Conservation (phyloP, 257 asterid genomes). For the Linaria vulgaris region DNA sequence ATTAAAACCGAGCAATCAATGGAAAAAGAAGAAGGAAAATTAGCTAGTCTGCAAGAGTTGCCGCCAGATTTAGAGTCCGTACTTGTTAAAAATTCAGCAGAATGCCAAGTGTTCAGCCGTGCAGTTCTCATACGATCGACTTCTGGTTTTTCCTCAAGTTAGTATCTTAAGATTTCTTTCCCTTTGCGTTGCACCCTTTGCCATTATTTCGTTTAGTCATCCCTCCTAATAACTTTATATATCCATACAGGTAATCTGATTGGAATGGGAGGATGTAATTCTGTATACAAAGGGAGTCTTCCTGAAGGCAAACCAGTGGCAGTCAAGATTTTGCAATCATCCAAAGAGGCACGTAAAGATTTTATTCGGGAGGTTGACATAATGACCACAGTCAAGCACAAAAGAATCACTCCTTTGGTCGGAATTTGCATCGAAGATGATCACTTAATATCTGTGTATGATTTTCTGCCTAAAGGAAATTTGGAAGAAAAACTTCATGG, state of each 20-base stretch:
- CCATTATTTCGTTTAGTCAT: neutral
- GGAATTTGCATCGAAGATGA: conserved; percentile 69
- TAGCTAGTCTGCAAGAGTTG: conserved; percentile 29
- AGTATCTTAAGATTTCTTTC: conserved; percentile 10
- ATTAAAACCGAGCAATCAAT: conserved; percentile 26
- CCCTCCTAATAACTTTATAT: neutral
- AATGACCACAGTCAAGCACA: conserved; percentile 75
- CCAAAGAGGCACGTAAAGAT: conserved; percentile 62
- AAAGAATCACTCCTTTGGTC: conserved; percentile 54
- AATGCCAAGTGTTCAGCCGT: conserved; percentile 58
- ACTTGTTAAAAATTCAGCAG: conserved; percentile 41
- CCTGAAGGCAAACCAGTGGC: conserved; percentile 77
- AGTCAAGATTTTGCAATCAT: conserved; percentile 58
- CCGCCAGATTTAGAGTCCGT: conserved; percentile 56
- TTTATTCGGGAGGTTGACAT: conserved; percentile 72
- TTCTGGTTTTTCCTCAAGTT: conserved; percentile 68
- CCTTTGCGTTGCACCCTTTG: neutral
- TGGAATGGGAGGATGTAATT: conserved; percentile 77
- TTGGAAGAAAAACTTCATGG: conserved; percentile 80
- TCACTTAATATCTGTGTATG: conserved; percentile 66
- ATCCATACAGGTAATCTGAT: conserved; percentile 61
- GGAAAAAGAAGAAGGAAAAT: conserved; percentile 17
- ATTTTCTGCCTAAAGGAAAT: conserved; percentile 65
- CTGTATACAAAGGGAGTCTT: conserved; percentile 74
- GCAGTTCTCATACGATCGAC: conserved; percentile 50